Base-by-base conservation (phyloP, 2,329 filamentous ascomycete species). In the Penicillium sp. region DNA sequence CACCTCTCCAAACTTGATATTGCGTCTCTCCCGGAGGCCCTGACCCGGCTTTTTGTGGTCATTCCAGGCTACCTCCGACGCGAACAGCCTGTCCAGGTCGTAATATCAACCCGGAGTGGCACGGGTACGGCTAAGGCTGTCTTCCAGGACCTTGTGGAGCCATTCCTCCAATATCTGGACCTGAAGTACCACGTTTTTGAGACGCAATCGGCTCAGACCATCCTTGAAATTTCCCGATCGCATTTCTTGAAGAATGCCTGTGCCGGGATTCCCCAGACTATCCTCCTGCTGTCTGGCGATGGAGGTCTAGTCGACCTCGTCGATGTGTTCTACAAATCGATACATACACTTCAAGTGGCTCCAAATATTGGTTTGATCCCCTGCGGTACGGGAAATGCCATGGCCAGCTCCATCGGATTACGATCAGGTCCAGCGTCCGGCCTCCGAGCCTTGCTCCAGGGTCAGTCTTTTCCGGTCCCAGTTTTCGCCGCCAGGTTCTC, bases 241-340 rank as follows among this genome's bases (percentile, higher is more conserved):
- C 68, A 74, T 22, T 77, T 88, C 61, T 74, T 85, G 13, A 76
- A 79, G 2, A 70, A 72, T 39, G 85, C 85, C 14, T 80, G 79
- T 57, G 55, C 75, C 53, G 80, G 80, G 1, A 63, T 76, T 5
- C 65, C 72, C 13, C 85, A 88, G 69, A 87, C 87, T 0, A 81
- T 97, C 27, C 77, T 97, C 33, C 82, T 98, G 13, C 81, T 97
- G 5, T 94, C 90, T 50, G 94, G 94, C 6, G 94, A 98, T 73
- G 94, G 94, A 14, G 94, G 92, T 6, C 75, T 96, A 2, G 84
- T 92, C 18, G 94, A 98, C 67, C 79, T 95, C 1, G 80, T 96
- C 59, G 96, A 97, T 70, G 85, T 84, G 2, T 80, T 89, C 69
- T 49, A 72, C 62, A 58, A 60, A 53, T 54, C 63, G 10, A 36